Percentiles rank a stretch among this genome's conserved stretches.
These are phyloP conservation scores for Cruciata laevipes DNA, from an alignment of 257 asterid genomes.

Conservation along the genomic window DNA sequence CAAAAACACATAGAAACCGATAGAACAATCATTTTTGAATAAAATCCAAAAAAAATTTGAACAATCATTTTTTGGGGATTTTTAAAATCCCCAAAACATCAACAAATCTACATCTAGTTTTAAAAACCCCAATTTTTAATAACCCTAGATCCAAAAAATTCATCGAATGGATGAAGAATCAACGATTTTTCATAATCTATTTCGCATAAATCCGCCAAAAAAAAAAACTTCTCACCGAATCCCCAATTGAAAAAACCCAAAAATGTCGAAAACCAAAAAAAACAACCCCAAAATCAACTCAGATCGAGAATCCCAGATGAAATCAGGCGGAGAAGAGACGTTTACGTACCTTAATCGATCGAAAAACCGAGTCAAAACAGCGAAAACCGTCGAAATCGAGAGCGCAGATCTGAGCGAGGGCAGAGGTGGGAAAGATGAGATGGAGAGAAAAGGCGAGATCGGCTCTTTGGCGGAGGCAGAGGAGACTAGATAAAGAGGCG, in stretches of 20 bases:
- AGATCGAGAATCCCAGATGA: slow-evolving; percentile 12
- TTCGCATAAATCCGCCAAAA: too few relatives aligned
- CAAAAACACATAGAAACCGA: neutral
- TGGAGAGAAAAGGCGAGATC: neutral
- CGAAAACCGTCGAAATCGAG: slow-evolving; percentile 5
- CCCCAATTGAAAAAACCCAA: too few relatives aligned
- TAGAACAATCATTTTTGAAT: too few relatives aligned
- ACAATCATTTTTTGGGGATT: too few relatives aligned
- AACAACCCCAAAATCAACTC: neutral
- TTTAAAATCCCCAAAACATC: neutral
- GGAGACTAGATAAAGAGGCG: slow-evolving; percentile 11
- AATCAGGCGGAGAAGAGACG: neutral
- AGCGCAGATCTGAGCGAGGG: neutral
- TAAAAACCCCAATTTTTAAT: neutral
- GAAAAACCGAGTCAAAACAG: neutral
- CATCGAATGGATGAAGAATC: neutral
- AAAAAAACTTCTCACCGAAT: too few relatives aligned
- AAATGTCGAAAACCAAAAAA: neutral
- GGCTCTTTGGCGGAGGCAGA: slow-evolving; percentile 2
- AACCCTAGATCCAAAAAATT: neutral
- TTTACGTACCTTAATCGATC: slow-evolving; percentile 2
- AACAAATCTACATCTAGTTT: neutral
- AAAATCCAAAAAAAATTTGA: too few relatives aligned
- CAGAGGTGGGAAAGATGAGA: neutral
- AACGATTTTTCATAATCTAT: too few relatives aligned